Evolutionary conservation across 176 grass and related monocot genomes (phyloP), one percentile per base, ranked within the genome.

Genomic region (Triticum urartu): DNA sequence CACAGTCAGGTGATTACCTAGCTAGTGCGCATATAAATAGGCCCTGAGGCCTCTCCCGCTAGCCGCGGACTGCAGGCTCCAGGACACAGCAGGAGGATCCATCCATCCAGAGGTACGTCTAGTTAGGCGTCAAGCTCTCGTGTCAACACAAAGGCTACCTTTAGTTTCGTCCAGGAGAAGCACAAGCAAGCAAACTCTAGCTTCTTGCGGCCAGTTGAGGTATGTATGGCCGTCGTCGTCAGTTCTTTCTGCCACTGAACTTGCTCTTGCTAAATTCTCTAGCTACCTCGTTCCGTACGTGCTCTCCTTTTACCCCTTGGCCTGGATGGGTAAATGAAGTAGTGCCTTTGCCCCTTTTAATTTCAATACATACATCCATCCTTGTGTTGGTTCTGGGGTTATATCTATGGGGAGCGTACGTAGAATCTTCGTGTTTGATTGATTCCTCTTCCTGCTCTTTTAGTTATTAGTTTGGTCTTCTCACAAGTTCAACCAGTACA

Each of bases 111-210:
- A 1, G 61, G 35, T 5, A 38, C 36, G 38, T 39, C 38, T 39
- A 39, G 38, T 39, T 39, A 39, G 6, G 38, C 38, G 7, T 39
- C 6, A 39, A 39, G 38, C 14, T 3, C 59, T 42, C 60, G 14
- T 71, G 45, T 50, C 58, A 5, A 58, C 56, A n/a, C 40, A 25
- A 9, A 2, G 2, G 38, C 1, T 28, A 5, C 7, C 26, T 81
- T 80, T 45, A 45, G 3, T 11, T 77, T 63, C 88, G 15, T 86
- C 48, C 30, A 48, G 36, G 17, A 52, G 56, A 83, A 78, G 72
- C 38, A 39, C 65, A 70, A 85, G 10, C 26, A 6, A 50, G 48
- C 48, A 52, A 17, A 52, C 36, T 7, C 11, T 10, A 7, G 17
- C 35, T 6, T 15, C 25, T 54, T 58, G 17, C 4, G 1, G 20